Base-by-base conservation (phyloP, 306 rosid genomes). In the Malus orientalis region DNA sequence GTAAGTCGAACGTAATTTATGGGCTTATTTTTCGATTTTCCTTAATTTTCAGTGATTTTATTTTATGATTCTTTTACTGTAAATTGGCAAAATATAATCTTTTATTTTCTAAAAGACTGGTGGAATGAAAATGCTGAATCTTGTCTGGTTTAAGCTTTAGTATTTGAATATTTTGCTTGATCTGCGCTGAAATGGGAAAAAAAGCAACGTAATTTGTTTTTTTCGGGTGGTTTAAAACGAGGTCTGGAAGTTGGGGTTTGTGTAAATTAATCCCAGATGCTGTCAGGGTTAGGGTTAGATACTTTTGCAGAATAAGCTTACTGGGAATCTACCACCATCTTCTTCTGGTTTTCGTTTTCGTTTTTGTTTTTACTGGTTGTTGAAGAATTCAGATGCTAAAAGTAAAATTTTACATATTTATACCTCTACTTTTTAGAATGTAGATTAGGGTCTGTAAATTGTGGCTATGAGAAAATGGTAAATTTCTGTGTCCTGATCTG, bases 1-100 rank as follows among this genome's bases (percentile, higher is more conserved):
- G 90, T 89, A 81, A 83, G 89, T 76, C 66, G 54, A 23, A 27
- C 16, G 74, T 54, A 49, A 74, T 76, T 77, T 80, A 64, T 69
- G 44, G 58, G 38, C 53, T 30, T 42, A 58, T 77, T 81, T 85
- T 55, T 44, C 23, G 33, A 11, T 60, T 81, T 84, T 81, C 51
- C 72, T 38, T 58, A 1, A 68, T 69, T 81, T 73, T 73, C 54
- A 14, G 33, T 61, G 36, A 62, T 70, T 78, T 69, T 57, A 11
- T 19, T 53, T 55, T 19, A 22, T 3, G 25, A 61, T 81, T 71
- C 71, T 76, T 80, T 76, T 73, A 30, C 64, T 11, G 75, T n/a
- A 30, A 81, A 71, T 67, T 87, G 60, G 23, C 49, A 54, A 59
- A 69, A 80, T 57, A 22, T 2, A 79, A 76, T 18, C 29, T 53